Percentiles rank a stretch among this genome's conserved stretches.
Evolutionary conservation across 805 yeast genomes (phyloP).

Genomic region (Candida saitoana): DNA sequence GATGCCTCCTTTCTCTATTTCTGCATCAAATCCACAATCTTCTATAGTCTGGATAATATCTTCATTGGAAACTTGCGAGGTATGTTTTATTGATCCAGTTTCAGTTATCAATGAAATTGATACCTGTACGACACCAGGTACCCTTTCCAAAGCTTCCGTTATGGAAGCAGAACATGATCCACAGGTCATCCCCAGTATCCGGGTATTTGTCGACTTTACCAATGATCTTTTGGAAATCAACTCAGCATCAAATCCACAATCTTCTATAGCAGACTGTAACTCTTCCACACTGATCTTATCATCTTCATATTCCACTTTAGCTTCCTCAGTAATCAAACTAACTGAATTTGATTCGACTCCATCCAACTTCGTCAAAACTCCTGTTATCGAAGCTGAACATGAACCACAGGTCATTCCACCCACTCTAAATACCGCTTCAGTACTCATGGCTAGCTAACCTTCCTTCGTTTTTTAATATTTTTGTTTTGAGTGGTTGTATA

Average conservation of each 20-base stretch:
- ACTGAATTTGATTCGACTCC: constrained; percentile 27
- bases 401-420: constrained; percentile 49
- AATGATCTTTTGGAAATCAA: constrained; percentile 3
- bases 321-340: constrained; percentile 36
- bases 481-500: no score
- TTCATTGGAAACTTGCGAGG: constrained; percentile 25
- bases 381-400: constrained; percentile 38
- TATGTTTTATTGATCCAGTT: constrained; percentile 57
- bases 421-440: constrained; percentile 16
- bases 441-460: no score
- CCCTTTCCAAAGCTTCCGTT: constrained; percentile 45
- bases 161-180: constrained; percentile 76
- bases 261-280: constrained; percentile 23
- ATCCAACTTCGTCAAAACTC: constrained; percentile 20
- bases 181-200: constrained; percentile 84
- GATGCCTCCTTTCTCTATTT: background rate
- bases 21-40: constrained; percentile 45
- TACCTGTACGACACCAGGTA: constrained; percentile 51
- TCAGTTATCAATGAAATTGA: constrained; percentile 75
- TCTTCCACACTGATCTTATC: constrained; percentile 10
- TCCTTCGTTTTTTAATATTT: no score
- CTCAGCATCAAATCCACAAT: constrained; percentile 23
- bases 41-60: constrained; percentile 55
- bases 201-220: constrained; percentile 12
- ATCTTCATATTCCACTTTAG: constrained; percentile 21